These are phyloP conservation scores for Ustilago sp. DNA, from an alignment of 1,284 basidiomycete genomes.

Conservation along the genomic window DNA sequence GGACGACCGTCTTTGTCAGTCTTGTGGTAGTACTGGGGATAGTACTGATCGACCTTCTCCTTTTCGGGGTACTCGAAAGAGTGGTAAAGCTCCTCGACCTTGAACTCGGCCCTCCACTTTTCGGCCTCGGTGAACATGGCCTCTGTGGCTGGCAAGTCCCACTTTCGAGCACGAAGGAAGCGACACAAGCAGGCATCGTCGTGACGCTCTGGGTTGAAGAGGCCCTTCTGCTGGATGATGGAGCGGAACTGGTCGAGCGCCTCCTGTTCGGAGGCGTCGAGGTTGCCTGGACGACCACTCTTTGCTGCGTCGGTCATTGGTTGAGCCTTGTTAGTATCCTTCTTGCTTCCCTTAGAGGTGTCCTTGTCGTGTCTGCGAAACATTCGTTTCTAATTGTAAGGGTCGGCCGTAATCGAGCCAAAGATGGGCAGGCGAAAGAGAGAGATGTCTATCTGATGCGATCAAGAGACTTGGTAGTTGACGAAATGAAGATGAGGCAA, in stretches of 20 bases:
- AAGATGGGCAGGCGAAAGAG: conserved; percentile 1
- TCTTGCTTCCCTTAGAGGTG: conserved; percentile 56
- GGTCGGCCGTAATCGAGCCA: conserved; percentile 4
- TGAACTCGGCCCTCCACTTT: conserved; percentile 90
- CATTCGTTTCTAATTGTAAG: conserved; percentile 24
- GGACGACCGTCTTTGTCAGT: conserved; percentile 97
- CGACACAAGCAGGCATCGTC: conserved; percentile 68
- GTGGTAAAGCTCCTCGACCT: conserved; percentile 85
- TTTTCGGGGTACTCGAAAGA: conserved; percentile 91
- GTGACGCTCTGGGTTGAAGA: conserved; percentile 65
- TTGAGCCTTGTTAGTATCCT: conserved; percentile 27
- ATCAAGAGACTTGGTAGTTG: not conserved
- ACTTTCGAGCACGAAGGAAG: conserved; percentile 92
- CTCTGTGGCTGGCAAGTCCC: conserved; percentile 85
- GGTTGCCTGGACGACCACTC: conserved; percentile 62
- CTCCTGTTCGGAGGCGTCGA: conserved; percentile 63
- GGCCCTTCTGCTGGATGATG: conserved; percentile 60
- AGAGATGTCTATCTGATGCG: conserved; percentile 7
- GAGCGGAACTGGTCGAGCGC: conserved; percentile 59
- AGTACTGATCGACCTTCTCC: conserved; percentile 86
- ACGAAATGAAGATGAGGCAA: not conserved
- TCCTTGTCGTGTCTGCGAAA: conserved; percentile 52
- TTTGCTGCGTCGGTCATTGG: conserved; percentile 45
- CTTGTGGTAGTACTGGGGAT: conserved; percentile 95
- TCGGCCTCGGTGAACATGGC: conserved; percentile 85